Percentiles rank a stretch among this genome's conserved stretches.
These are phyloP conservation scores for Tothia fuscella DNA, from an alignment of 2,329 filamentous ascomycete species.

Conservation along the genomic window DNA sequence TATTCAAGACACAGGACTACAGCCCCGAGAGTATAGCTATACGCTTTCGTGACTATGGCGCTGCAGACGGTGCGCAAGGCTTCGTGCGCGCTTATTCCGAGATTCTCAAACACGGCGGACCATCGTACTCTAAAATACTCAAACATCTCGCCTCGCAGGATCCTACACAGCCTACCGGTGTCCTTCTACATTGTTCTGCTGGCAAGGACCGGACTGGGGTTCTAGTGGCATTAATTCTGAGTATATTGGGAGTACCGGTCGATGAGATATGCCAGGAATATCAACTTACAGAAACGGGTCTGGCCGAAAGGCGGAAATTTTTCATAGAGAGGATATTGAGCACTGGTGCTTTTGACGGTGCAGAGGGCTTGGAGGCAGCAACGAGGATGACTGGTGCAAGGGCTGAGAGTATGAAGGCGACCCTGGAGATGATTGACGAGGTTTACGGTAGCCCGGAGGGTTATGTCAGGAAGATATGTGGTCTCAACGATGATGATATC, in stretches of 20 bases:
- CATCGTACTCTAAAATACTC: conserved; percentile 48
- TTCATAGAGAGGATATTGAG: conserved; percentile 40
- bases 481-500: conserved; percentile 40
- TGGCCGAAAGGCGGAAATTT: conserved; percentile 32
- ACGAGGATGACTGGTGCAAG: conserved; percentile 26
- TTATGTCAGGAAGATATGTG: conserved; percentile 49
- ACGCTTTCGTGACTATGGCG: conserved; percentile 49
- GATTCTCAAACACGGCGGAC: conserved; percentile 44
- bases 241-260: conserved; percentile 49
- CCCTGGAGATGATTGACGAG: conserved; percentile 42
- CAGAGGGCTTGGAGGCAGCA: conserved; percentile 18
- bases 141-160: conserved; percentile 35
- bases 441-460: conserved; percentile 52
- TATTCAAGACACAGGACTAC: conserved; percentile 52
- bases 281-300: conserved; percentile 50
- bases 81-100: conserved; percentile 52
- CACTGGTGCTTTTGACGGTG: conserved; percentile 16
- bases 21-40: conserved; percentile 50
- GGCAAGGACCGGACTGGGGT: conserved; percentile 70
- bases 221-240: conserved; percentile 52
- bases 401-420: conserved; percentile 40
- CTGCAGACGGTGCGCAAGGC: conserved; percentile 35
- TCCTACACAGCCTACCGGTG: conserved; percentile 30
- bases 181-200: conserved; percentile 54
- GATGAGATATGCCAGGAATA: conserved; percentile 56